phyloP scores from a whole-genome alignment of 2,329 filamentous ascomycete species.

The Trichoderma atroviride region DNA sequence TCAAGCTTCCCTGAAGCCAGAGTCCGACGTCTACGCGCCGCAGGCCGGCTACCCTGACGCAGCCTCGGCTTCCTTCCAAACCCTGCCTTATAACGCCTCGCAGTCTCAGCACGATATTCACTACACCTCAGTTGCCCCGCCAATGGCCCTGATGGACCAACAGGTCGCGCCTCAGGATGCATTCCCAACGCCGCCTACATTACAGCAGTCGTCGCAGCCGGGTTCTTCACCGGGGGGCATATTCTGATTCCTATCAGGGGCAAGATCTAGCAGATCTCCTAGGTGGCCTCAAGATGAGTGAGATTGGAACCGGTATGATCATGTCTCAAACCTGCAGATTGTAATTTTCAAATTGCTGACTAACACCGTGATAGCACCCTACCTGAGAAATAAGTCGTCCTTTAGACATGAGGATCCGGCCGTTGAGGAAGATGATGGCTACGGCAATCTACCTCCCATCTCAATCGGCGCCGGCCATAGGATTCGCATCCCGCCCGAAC shows the following conservation, averaged over 20 bases:
- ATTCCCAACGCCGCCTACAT: constrained; percentile 53
- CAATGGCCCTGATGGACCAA: constrained; percentile 55
- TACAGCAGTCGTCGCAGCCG: constrained; percentile 38
- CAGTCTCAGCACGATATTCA: constrained; percentile 52
- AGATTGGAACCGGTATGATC: constrained; percentile 76
- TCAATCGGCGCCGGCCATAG: constrained; percentile 71
- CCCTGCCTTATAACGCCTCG: constrained; percentile 51
- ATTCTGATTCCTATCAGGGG: constrained; percentile 67
- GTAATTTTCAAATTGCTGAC: neutral
- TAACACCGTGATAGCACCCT: constrained; percentile 64
- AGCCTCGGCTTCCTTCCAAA: constrained; percentile 49
- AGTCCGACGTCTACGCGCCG: constrained; percentile 51
- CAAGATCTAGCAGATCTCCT: constrained; percentile 78
- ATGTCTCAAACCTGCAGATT: neutral
- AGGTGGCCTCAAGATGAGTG: constrained; percentile 84
- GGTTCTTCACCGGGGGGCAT: constrained; percentile 51
- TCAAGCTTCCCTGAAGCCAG: constrained; percentile 48
- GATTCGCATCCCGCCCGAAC: constrained; percentile 84
- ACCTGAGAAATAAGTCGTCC: constrained; percentile 68
- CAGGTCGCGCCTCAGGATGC: constrained; percentile 52
- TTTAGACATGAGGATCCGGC: constrained; percentile 60
- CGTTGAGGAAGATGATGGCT: constrained; percentile 72
- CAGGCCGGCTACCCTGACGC: constrained; percentile 54
- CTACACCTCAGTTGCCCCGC: constrained; percentile 56
- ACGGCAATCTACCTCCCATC: constrained; percentile 71